These are phyloP conservation scores for Meredithiella fracta DNA, from an alignment of 2,329 filamentous ascomycete genomes.

Conservation along the genomic window DNA sequence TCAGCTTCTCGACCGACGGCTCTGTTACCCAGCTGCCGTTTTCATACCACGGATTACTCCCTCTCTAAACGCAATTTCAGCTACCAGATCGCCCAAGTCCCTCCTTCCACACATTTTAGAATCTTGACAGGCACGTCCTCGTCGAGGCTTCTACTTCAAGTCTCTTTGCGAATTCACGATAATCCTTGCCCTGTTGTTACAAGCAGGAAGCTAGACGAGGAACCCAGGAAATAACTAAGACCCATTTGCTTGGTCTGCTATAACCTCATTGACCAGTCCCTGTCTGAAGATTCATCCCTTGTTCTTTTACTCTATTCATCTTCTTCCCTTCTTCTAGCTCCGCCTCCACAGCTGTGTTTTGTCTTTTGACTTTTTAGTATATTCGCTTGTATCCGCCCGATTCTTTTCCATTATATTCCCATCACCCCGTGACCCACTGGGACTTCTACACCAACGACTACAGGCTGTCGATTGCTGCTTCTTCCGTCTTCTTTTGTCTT, in stretches of 20 bases:
- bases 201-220: neutral
- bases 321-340: neutral
- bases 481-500: too few species aligned
- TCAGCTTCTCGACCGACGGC: neutral
- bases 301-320: neutral
- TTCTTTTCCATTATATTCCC: neutral
- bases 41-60: too few species aligned
- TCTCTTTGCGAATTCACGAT: neutral
- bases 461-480: too few species aligned
- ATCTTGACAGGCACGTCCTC: neutral
- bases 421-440: too few species aligned
- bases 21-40: neutral
- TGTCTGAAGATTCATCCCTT: neutral
- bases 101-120: neutral
- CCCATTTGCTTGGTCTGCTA: neutral
- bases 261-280: slow-evolving; percentile 1
- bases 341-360: neutral
- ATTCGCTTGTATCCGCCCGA: neutral
- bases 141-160: neutral
- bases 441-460: too few species aligned
- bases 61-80: neutral
- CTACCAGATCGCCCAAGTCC: neutral
- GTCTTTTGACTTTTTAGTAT: neutral
- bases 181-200: neutral
- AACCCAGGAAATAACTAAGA: neutral